Evolutionary conservation across 2,329 filamentous ascomycete species (phyloP), one percentile per base, ranked within the genome.

Genomic region (Xylariaceae sp.): DNA sequence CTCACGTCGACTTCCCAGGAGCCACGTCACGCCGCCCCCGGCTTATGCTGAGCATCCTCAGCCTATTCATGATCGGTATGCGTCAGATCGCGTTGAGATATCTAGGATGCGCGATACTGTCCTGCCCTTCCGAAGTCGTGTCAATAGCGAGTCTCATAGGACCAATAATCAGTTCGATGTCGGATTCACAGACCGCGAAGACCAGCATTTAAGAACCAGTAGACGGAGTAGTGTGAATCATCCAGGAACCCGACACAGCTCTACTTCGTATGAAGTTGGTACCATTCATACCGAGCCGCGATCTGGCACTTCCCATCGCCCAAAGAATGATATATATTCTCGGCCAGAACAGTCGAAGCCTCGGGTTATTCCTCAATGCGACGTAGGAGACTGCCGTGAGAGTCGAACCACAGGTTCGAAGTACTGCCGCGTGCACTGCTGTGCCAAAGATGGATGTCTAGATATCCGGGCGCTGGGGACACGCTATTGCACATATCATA

Each of bases 371-470:
- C 33, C 35, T 31, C 22, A 46, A n/a, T 52, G 50, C 17, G 33
- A 52, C 19, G 50, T 52, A 19, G 50, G 50, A 18, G 42, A 32
- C 18, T 52, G 50, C 22, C 5, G 31, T 12, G 12, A n/a, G n/a
- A 17, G 12, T 2, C 38, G 30, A 14, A n/a, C 35, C 6, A 15
- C 11, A 15, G 18, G 33, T 15, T 27, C 22, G 11, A 7, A 12
- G 17, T 52, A 49, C 33, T 52, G 50, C 43, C 11, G 17, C 17
- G 9, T 9, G 9, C 50, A 52, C 46, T 38, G 27, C 11, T 52
- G 50, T 39, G 32, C 38, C 6, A 6, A 17, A 19, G 39, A 38
- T 9, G 40, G 35, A 15, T 52, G 50, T 17, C 15, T 14, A 11
- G 15, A 39, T 7, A 33, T 52, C 30, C 50, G 39, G 5, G 36